These are phyloP conservation scores for Meyerozyma sp. DNA, from an alignment of 1,139 yeast species.

Conservation along the genomic window DNA sequence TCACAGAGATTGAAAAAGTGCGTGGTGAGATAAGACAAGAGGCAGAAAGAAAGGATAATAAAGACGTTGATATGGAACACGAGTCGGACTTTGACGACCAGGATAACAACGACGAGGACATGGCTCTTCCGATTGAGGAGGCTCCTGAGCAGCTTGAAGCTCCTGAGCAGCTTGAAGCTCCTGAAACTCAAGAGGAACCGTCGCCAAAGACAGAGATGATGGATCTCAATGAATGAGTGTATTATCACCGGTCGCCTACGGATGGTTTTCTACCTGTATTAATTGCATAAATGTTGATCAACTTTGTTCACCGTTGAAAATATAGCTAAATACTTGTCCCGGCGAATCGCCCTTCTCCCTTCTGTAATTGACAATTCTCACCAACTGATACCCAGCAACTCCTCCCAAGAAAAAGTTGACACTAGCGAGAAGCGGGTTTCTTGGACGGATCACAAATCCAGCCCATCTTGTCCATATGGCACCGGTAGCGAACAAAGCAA, in stretches of 20 bases:
- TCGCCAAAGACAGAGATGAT: slow-evolving; percentile 5
- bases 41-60: slow-evolving; percentile 29
- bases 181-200: too few species aligned
- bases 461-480: slow-evolving; percentile 99
- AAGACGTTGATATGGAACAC: slow-evolving; percentile 26
- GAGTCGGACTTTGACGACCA: slow-evolving; percentile 18
- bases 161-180: too few species aligned
- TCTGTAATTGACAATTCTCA: slow-evolving; percentile 67
- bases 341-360: slow-evolving; percentile 42
- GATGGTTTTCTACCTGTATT: too few species aligned
- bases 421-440: slow-evolving; percentile 80
- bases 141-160: too few species aligned
- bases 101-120: slow-evolving; percentile 12
- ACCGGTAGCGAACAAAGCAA: slow-evolving; percentile 88
- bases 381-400: slow-evolving; percentile 82
- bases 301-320: slow-evolving; percentile 39
- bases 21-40: slow-evolving; percentile 35
- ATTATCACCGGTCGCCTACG: too few species aligned
- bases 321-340: slow-evolving; percentile 50
- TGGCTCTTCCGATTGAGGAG: too few species aligned
- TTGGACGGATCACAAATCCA: slow-evolving; percentile 79
- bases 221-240: slow-evolving; percentile 2
- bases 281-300: too few species aligned
- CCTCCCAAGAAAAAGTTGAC: slow-evolving; percentile 91
- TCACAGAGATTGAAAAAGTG: slow-evolving; percentile 26